Conservation (phyloP, 306 rosid genomes). For the Herpetospermum pedunculosum region DNA sequence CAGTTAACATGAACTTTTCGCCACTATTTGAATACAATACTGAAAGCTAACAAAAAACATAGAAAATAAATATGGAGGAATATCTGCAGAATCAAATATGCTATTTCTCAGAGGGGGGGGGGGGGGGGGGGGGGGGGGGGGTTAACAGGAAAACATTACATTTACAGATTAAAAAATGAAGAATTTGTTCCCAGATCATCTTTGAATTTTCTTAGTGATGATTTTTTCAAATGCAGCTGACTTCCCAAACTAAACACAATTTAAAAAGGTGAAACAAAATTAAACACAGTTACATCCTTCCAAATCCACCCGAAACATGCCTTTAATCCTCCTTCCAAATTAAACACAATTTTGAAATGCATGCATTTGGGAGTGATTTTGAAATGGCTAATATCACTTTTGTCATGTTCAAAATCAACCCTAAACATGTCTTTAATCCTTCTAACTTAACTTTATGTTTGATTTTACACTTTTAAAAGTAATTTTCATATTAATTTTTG, state of each 20-base stretch:
- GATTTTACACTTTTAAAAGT: no score
- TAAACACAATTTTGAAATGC: no score
- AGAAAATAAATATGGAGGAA: neutral
- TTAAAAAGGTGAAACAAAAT: neutral
- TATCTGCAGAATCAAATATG: neutral
- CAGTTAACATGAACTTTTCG: neutral
- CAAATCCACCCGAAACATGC: no score
- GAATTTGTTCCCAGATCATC: neutral
- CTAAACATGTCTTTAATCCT: no score
- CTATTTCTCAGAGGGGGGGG: no score
- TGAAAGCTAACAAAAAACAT: neutral
- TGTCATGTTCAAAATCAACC: no score
- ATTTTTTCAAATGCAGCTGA: neutral
- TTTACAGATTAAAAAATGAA: neutral
- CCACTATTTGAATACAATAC: neutral
- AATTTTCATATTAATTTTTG: no score
- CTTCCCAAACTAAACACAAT: neutral
- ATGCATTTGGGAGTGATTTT: no score
- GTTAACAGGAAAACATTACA: neutral
- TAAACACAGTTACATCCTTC: neutral
- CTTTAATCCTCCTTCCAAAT: no score
- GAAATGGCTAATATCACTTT: no score
- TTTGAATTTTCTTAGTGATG: neutral
- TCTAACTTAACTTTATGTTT: no score
- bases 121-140: no score